These are phyloP conservation scores for Petunia secreta DNA, from an alignment of 257 asterid genomes.

Conservation along the genomic window DNA sequence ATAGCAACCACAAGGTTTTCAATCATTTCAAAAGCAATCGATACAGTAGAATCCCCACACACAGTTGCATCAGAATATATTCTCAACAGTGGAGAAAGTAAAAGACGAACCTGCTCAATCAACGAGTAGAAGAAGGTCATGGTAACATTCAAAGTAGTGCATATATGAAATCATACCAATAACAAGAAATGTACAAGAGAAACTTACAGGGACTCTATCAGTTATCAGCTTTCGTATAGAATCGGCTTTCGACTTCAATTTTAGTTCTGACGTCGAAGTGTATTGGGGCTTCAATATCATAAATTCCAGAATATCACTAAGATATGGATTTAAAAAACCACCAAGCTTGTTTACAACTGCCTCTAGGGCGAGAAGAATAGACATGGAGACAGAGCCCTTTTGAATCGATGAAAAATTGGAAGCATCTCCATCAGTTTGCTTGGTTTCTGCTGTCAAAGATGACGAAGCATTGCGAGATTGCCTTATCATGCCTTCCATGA, in stretches of 20 bases:
- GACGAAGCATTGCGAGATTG: slow-evolving; percentile 45
- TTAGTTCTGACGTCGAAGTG: slow-evolving; percentile 51
- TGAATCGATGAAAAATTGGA: slow-evolving; percentile 40
- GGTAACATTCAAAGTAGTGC: neutral
- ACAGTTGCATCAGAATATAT: slow-evolving; percentile 62
- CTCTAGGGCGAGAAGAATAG: slow-evolving; percentile 71
- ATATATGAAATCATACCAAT: neutral
- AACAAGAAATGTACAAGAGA: slow-evolving; percentile 9
- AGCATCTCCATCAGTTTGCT: slow-evolving; percentile 29
- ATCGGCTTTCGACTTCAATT: slow-evolving; percentile 70
- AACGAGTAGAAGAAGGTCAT: slow-evolving; percentile 13
- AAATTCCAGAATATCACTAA: slow-evolving; percentile 64
- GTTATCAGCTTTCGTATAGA: slow-evolving; percentile 73
- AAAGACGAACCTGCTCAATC: slow-evolving; percentile 72
- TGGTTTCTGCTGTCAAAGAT: slow-evolving; percentile 36
- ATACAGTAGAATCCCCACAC: slow-evolving; percentile 71
- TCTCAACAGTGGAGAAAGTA: slow-evolving; percentile 70
- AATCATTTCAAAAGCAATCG: slow-evolving; percentile 71
- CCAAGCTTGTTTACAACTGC: slow-evolving; percentile 82
- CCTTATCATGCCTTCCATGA: slow-evolving; percentile 62
- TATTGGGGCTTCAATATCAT: slow-evolving; percentile 69
- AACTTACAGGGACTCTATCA: slow-evolving; percentile 79
- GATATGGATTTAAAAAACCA: slow-evolving; percentile 77
- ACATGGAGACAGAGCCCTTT: slow-evolving; percentile 52
- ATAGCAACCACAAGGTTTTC: slow-evolving; percentile 63